Conservation (phyloP, 352 stramenopile genomes). For the Phytopythium ostracodes region DNA sequence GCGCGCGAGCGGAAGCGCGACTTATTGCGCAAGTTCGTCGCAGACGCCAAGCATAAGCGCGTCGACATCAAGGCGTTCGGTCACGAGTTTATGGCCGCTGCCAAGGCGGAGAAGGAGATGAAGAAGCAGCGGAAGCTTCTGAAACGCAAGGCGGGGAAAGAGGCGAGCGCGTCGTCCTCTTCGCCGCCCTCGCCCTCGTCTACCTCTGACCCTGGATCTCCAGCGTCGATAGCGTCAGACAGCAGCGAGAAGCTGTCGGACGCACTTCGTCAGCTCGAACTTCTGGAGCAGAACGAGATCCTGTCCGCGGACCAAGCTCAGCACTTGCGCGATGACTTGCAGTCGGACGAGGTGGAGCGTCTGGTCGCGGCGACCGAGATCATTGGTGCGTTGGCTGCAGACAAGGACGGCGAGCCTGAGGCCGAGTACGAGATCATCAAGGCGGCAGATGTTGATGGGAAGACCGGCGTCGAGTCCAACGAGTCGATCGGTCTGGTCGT, state of each 20-base stretch:
- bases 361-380: neutral
- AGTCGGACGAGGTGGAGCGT: neutral
- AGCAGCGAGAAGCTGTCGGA: neutral
- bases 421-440: neutral
- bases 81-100: conserved; percentile 5
- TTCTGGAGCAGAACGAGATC: conserved; percentile 1
- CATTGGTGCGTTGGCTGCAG: neutral
- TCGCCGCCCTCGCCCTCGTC: neutral
- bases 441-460: neutral
- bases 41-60: conserved; percentile 27
- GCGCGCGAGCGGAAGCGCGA: conserved; percentile 8
- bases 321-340: conserved; percentile 3
- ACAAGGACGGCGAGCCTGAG: conserved; percentile 5
- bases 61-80: conserved; percentile 10
- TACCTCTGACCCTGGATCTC: neutral
- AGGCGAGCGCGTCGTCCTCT: neutral
- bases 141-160: neutral
- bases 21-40: conserved; percentile 22
- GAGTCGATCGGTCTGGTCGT: neutral
- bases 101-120: conserved; percentile 6
- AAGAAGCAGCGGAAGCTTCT: conserved; percentile 4
- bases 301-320: conserved; percentile 2
- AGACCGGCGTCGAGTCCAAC: neutral
- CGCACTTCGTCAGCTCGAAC: conserved; percentile 1
- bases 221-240: neutral